Percentiles rank a stretch among this genome's conserved stretches.
Conservation (phyloP, 1,284 basidiomycete species). For the Ustilago cynodontis region DNA sequence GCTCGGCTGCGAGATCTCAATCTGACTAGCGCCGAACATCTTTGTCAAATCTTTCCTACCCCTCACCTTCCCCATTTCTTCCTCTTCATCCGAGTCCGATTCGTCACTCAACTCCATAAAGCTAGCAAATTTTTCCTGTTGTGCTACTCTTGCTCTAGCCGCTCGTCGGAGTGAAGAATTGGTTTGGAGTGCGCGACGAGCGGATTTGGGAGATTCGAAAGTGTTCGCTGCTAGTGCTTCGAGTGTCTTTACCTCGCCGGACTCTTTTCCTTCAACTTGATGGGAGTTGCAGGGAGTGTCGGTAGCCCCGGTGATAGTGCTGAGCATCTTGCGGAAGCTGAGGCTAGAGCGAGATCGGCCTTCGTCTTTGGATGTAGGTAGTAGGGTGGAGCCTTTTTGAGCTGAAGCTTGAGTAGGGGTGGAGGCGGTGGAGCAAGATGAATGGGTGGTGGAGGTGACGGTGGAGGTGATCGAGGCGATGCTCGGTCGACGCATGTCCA, state of each 20-base stretch:
- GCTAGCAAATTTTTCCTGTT: background rate
- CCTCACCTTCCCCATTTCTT: background rate
- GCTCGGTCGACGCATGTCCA: conserved; percentile 32
- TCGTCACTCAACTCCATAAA: background rate
- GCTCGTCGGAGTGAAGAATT: background rate
- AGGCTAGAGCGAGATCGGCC: conserved; percentile 25
- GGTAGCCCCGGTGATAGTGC: conserved; percentile 10
- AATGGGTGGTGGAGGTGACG: conserved; percentile 8
- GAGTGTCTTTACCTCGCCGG: conserved; percentile 9
- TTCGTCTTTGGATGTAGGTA: conserved; percentile 1
- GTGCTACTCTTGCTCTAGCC: background rate
- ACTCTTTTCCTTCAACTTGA: background rate
- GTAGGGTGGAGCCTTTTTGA: background rate
- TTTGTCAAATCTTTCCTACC: conserved; percentile 40
- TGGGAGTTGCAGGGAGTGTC: background rate
- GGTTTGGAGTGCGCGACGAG: background rate
- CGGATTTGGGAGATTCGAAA: conserved; percentile 18
- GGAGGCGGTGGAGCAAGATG: background rate
- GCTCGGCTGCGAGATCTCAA: conserved; percentile 18
- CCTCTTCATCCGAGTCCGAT: conserved; percentile 5
- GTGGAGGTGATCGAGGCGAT: conserved; percentile 12
- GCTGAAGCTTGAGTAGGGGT: background rate
- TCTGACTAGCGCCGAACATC: conserved; percentile 33
- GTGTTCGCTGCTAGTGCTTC: conserved; percentile 25
- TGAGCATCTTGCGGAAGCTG: conserved; percentile 30